Percentiles rank a stretch among this genome's conserved stretches.
Evolutionary conservation across 768 basidiomycete species (phyloP).

Genomic region (Dendrothele bispora): DNA sequence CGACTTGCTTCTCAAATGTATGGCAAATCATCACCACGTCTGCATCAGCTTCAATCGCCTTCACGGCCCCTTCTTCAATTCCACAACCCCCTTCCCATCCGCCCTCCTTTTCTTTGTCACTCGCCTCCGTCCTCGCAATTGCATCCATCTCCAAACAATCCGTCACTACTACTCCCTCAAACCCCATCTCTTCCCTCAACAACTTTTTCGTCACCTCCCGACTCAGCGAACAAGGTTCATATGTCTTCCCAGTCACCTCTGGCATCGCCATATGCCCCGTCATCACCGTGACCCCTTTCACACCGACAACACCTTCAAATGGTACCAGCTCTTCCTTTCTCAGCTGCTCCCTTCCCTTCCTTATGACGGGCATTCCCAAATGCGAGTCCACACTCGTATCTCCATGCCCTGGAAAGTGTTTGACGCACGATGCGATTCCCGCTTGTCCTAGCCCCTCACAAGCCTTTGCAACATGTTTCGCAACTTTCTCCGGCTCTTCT

Average conservation of each 20-base stretch:
- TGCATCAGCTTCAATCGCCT: constrained; percentile 60
- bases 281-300: constrained; percentile 59
- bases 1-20: constrained; percentile 50
- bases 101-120: background rate
- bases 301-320: constrained; percentile 40
- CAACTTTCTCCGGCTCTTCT: constrained; percentile 63
- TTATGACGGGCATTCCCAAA: constrained; percentile 60
- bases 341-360: constrained; percentile 45
- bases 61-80: constrained; percentile 52
- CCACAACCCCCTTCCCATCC: constrained; percentile 39
- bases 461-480: constrained; percentile 46
- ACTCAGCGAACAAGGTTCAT: constrained; percentile 62
- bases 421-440: constrained; percentile 60
- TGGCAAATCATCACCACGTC: constrained; percentile 81
- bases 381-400: constrained; percentile 75
- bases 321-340: constrained; percentile 54
- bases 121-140: constrained; percentile 40
- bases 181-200: constrained; percentile 51
- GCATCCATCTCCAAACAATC: constrained; percentile 82
- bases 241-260: constrained; percentile 44
- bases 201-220: constrained; percentile 49
- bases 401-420: constrained; percentile 77
- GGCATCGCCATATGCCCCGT: constrained; percentile 75
- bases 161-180: constrained; percentile 62
- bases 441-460: constrained; percentile 45